Percentiles rank a stretch among this genome's conserved stretches.
Conservation (phyloP, 345 rosid genomes). For the Brassica carinata region DNA sequence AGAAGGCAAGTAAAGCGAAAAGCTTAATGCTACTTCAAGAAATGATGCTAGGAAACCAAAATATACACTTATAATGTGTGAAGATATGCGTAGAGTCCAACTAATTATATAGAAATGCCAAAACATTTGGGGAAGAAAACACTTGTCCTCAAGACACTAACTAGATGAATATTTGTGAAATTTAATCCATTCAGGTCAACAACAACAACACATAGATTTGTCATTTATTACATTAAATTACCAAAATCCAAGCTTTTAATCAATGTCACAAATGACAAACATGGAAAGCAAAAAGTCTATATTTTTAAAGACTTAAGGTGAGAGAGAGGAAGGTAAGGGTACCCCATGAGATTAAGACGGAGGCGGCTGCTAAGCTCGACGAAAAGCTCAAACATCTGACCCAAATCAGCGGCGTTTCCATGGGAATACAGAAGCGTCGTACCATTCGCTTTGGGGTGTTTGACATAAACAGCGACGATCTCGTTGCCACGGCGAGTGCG, state of each 20-base stretch:
- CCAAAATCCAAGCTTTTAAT: neutral
- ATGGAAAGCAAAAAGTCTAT: neutral
- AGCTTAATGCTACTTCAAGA: neutral
- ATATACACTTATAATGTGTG: neutral
- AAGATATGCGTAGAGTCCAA: neutral
- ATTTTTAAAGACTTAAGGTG: too few relatives aligned
- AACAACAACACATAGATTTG: neutral
- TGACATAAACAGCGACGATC: slow-evolving; percentile 76
- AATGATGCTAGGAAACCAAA: neutral
- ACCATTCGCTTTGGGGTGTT: slow-evolving; percentile 77
- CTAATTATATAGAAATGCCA: neutral
- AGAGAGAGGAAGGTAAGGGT: neutral
- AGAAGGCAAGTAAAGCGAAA: neutral
- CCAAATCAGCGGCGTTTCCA: slow-evolving; percentile 97
- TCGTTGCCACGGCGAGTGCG: slow-evolving; percentile 89
- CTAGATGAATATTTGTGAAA: neutral
- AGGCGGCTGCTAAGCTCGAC: slow-evolving; percentile 84
- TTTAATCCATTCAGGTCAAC: neutral
- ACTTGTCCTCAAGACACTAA: neutral
- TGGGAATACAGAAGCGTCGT: slow-evolving; percentile 94
- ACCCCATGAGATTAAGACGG: slow-evolving; percentile 94
- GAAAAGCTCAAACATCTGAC: slow-evolving; percentile 96
- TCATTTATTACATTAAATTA: neutral
- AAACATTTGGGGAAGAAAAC: neutral
- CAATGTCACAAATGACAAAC: slow-evolving; percentile 7